Evolutionary conservation across 345 rosid genomes (phyloP).

Genomic region (Eucalyptus urophylla): DNA sequence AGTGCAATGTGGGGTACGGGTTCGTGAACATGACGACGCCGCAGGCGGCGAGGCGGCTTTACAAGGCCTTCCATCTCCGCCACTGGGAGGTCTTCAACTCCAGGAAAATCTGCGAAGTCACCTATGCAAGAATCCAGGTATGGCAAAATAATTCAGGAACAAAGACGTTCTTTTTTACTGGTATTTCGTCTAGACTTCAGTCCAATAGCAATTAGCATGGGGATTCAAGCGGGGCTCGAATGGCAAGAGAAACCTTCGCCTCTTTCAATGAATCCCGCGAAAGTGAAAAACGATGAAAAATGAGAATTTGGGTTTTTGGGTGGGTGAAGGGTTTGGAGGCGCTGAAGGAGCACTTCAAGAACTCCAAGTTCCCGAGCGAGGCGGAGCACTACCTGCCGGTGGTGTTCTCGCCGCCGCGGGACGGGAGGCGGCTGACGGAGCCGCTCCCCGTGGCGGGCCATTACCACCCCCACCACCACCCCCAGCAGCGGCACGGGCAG

Average conservation of each 20-base stretch:
- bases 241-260: neutral
- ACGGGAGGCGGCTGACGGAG: constrained; percentile 46
- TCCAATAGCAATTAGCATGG: neutral
- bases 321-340: constrained; percentile 63
- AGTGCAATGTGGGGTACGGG: constrained; percentile 95
- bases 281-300: neutral
- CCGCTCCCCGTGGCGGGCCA: constrained; percentile 34
- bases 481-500: neutral
- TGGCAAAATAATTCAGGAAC: neutral
- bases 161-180: neutral
- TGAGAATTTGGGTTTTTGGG: neutral
- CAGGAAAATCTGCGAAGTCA: constrained; percentile 78
- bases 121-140: constrained; percentile 92
- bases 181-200: neutral
- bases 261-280: neutral
- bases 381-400: constrained; percentile 66
- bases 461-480: neutral
- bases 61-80: constrained; percentile 71
- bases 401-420: constrained; percentile 75
- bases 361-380: constrained; percentile 66
- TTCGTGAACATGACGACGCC: constrained; percentile 97
- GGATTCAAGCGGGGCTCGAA: neutral
- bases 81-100: constrained; percentile 75
- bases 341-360: constrained; percentile 76
- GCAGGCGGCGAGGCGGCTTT: constrained; percentile 58